Conservation (phyloP, 2,329 filamentous ascomycete genomes). For the Didymella sp. region DNA sequence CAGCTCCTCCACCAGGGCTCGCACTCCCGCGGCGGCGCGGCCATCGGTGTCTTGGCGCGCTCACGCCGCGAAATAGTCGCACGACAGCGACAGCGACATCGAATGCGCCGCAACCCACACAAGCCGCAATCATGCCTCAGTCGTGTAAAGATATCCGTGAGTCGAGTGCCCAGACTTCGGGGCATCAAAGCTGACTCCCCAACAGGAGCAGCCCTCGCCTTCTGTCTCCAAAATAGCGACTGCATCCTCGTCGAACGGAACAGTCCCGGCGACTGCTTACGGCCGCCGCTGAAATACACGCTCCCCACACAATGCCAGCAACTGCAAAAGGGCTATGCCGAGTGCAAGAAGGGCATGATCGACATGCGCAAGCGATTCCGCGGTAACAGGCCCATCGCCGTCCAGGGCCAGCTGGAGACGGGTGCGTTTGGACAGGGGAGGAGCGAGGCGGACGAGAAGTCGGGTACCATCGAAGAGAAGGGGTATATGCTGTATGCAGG, state of each 20-base stretch:
- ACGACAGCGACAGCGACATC: background rate
- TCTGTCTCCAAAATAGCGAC: slow-evolving; percentile 95
- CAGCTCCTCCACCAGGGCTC: background rate
- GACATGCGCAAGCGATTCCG: slow-evolving; percentile 99
- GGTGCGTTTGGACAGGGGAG: slow-evolving; percentile 42
- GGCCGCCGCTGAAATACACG: slow-evolving; percentile 78
- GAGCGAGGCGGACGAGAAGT: slow-evolving; percentile 41
- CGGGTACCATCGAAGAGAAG: slow-evolving; percentile 48
- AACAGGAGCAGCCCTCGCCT: slow-evolving; percentile 85
- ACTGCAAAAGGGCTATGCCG: slow-evolving; percentile 85
- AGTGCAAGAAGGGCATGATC: slow-evolving; percentile 95
- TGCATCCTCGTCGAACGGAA: slow-evolving; percentile 94
- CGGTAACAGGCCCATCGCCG: slow-evolving; percentile 82
- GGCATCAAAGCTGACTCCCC: background rate
- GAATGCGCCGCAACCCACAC: slow-evolving; percentile 8
- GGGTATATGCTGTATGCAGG: slow-evolving; percentile 51
- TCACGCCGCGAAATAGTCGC: slow-evolving; percentile 13
- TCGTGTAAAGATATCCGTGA: slow-evolving; percentile 96
- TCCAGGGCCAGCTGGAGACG: slow-evolving; percentile 43
- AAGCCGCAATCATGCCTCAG: slow-evolving; percentile 72
- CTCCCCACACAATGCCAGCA: slow-evolving; percentile 91
- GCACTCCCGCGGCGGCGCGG: slow-evolving; percentile 4
- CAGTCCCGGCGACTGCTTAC: slow-evolving; percentile 85
- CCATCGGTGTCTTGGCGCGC: slow-evolving; percentile 21
- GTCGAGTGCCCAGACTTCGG: too few species aligned